Evolutionary conservation across 495 filamentous ascomycete species (phyloP), one percentile per base, ranked within the genome.

Genomic region (Collariella sp.): DNA sequence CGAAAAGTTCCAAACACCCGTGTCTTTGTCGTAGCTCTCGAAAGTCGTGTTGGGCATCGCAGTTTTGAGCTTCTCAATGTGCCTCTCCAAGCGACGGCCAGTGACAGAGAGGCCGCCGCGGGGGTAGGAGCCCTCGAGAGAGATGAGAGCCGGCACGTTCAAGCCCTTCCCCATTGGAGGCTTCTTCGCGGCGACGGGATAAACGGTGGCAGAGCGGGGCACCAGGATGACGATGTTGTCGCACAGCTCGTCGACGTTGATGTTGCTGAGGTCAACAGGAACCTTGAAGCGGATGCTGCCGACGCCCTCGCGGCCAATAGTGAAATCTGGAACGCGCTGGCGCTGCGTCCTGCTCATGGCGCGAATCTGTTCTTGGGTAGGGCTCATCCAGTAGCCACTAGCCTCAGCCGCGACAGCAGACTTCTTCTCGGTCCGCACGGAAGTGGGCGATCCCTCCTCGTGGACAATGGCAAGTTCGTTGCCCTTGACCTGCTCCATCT

Each of bases 51-150:
- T 86, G 24, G 70, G 69, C 31, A 95, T 86, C 49, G 78, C 80
- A 2, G 45, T 59, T 72, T 79, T 84, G 15, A 98, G 79, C 40
- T 86, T 83, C 42, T 87, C 83, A 58, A 96, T 73, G 69, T 97
- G 94, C 64, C 87, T 91, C 3, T 84, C 76, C 56, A 87, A 80
- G 33, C 81, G 74, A 15, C 58, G 59, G 15, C 68, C 63, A 18
- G 58, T 65, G 29, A 59, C 57, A 0, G 41, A 23, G 24, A 29
- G 46, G 55, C 74, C 62, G 39, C 81, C 77, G 45, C 91, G 83
- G 10, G 93, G 93, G 81, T 86, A 96, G 3, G 91, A 94, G 61
- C 96, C 89, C 66, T 91, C 83, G 11, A 98, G 79, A 15, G 77
- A 79, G 47, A 98, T 87, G 6, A 82, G 80, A 0, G 93, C 87